phyloP scores from a whole-genome alignment of 345 rosid species.

The Brassica rapa region DNA sequence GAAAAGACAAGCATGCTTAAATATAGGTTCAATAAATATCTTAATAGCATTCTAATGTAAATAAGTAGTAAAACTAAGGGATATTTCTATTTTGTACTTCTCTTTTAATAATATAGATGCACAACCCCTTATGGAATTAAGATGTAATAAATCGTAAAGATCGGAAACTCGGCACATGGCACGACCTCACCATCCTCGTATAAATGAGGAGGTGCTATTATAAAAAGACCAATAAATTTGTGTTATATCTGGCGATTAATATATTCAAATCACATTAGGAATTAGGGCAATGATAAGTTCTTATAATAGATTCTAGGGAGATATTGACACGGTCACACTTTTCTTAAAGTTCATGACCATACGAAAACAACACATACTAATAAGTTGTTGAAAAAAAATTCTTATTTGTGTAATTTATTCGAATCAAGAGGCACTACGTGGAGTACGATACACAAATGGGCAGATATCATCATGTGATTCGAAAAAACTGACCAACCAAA shows the following conservation, averaged over 20 bases:
- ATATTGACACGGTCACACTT: neutral
- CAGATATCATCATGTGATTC: neutral
- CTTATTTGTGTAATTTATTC: neutral
- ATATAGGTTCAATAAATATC: too few relatives aligned
- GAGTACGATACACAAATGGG: neutral
- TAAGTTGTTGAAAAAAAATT: neutral
- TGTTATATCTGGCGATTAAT: neutral
- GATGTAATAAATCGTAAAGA: neutral
- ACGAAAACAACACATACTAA: neutral
- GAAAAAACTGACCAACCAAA: neutral
- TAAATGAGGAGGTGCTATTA: conserved; percentile 5
- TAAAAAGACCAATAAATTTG: neutral
- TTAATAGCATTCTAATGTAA: too few relatives aligned
- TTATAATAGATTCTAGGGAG: too few relatives aligned
- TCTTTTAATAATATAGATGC: too few relatives aligned
- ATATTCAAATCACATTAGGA: neutral
- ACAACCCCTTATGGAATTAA: neutral
- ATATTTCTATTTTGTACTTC: too few relatives aligned
- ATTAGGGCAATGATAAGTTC: neutral
- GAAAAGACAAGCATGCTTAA: too few relatives aligned
- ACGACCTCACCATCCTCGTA: conserved; percentile 59
- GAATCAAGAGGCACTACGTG: neutral
- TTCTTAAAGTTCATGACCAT: neutral
- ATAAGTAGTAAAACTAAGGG: too few relatives aligned
- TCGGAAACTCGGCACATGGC: conserved; percentile 42